Evolutionary conservation across 306 rosid genomes (phyloP).

Genomic region (Lathyrus oleraceus): DNA sequence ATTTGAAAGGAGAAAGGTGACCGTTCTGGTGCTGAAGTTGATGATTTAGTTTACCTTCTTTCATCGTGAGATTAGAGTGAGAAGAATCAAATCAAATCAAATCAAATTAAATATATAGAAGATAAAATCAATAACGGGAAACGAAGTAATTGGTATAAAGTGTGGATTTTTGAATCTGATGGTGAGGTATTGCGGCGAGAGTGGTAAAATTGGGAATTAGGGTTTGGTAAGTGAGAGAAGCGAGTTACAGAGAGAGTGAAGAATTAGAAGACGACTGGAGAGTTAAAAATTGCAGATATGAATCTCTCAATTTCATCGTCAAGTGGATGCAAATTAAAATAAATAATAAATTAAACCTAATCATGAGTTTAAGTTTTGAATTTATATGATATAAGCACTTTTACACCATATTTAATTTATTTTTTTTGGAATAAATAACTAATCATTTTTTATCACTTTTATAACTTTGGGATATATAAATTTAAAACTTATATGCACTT

Average conservation of each 20-base stretch:
- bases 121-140: background rate
- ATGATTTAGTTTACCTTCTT: conserved; percentile 75
- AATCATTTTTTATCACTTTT: no score
- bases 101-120: background rate
- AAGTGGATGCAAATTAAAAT: background rate
- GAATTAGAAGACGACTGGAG: background rate
- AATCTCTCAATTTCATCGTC: background rate
- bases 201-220: conserved; percentile 35
- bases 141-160: conserved; percentile 19
- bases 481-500: no score
- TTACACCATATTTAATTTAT: no score
- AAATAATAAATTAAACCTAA: no score
- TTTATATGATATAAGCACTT: background rate
- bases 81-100: background rate
- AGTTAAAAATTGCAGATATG: background rate
- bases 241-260: conserved; percentile 6
- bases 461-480: no score
- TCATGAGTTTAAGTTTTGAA: background rate
- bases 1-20: conserved; percentile 85
- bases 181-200: background rate
- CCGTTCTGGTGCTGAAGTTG: conserved; percentile 80
- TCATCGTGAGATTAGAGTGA: conserved; percentile 51
- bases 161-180: conserved; percentile 14
- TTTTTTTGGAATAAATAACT: no score
- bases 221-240: conserved; percentile 40